A percentile compares a stretch with the other conserved stretches of the same genome.
Conservation (phyloP, 169 alveolate genomes). For the Cryptosporidium ryanae region DNA sequence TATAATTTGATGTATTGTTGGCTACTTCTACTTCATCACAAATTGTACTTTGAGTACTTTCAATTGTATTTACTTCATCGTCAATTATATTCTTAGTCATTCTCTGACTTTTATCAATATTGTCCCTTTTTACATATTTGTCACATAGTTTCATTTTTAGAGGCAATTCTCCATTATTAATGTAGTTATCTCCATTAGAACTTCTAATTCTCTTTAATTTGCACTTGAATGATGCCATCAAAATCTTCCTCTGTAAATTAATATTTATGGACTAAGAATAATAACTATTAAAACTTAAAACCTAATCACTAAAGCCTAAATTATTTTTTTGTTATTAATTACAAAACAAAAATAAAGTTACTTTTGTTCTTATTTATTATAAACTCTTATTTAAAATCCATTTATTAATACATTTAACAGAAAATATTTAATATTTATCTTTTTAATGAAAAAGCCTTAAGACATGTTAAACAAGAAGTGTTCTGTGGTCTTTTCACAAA, state of each 20-base stretch:
- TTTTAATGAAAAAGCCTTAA: too few relatives aligned
- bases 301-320: slow-evolving; percentile 57
- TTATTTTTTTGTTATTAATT: not conserved
- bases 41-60: slow-evolving; percentile 19
- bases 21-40: not conserved
- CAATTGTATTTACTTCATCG: not conserved
- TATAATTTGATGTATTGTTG: not conserved
- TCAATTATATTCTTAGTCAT: not conserved
- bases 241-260: not conserved
- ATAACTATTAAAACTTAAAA: slow-evolving; percentile 19
- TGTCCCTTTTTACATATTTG: not conserved
- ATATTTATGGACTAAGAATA: not conserved
- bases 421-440: too few relatives aligned
- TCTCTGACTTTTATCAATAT: not conserved
- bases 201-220: slow-evolving; percentile 46
- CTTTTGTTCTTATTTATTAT: not conserved
- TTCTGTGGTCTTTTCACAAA: too few relatives aligned
- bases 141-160: slow-evolving; percentile 21
- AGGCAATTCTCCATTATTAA: slow-evolving; percentile 32
- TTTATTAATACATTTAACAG: not conserved
- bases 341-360: not conserved
- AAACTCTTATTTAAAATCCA: not conserved
- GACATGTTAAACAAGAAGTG: too few relatives aligned
- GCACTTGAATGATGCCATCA: slow-evolving; percentile 50
- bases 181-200: not conserved